Evolutionary conservation across 768 basidiomycete species (phyloP).

Genomic region (Fomitopsis pulvina): DNA sequence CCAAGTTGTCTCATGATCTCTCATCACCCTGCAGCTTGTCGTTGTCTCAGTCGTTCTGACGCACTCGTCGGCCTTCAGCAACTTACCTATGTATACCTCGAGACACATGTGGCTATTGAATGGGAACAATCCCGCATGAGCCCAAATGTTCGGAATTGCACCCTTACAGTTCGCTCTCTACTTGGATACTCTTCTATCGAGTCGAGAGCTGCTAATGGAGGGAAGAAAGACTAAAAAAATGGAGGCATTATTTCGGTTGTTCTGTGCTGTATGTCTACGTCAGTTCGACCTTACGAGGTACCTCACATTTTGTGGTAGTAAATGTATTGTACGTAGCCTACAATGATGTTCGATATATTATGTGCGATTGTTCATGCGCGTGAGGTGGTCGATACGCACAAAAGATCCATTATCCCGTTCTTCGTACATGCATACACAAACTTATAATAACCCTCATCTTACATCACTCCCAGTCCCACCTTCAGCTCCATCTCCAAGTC

Average conservation of each 20-base stretch:
- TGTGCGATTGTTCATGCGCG: no score
- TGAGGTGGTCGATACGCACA: no score
- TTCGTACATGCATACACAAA: no score
- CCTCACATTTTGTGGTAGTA: conserved; percentile 31
- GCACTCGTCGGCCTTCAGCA: no score
- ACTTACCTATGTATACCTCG: neutral
- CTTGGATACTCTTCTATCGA: conserved; percentile 33
- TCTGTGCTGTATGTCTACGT: conserved; percentile 25
- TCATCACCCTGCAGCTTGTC: neutral
- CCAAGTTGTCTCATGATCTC: no score
- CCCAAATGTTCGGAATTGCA: no score
- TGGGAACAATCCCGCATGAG: no score
- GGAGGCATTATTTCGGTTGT: conserved; percentile 54
- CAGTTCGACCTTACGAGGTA: conserved; percentile 59
- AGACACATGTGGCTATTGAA: neutral
- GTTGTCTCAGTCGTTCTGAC: neutral
- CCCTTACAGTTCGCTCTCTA: conserved; percentile 42
- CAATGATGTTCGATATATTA: no score
- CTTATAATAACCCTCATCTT: no score
- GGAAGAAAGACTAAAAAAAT: conserved; percentile 32
- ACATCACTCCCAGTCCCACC: conserved; percentile 53
- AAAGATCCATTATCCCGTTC: no score
- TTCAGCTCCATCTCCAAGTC: conserved; percentile 54
- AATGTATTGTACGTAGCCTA: neutral
- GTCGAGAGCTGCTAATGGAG: conserved; percentile 46